Conservation (phyloP, 805 yeast species). For the Wickerhamiella musiphila region DNA sequence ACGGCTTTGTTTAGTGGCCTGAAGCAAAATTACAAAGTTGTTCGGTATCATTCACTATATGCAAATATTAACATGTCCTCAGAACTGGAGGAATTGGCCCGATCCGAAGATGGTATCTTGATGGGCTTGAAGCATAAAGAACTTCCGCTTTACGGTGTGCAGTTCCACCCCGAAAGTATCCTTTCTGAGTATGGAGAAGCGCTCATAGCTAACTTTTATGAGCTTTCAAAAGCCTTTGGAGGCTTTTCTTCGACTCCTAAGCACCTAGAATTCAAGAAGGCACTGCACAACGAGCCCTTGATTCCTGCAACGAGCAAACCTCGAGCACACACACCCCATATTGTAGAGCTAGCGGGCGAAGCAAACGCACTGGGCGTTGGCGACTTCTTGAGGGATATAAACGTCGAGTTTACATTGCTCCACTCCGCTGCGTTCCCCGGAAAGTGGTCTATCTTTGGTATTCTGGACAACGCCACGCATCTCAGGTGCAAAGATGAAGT, state of each 20-base stretch:
- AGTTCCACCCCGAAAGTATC: slow-evolving; percentile 93
- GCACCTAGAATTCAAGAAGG: slow-evolving; percentile 4
- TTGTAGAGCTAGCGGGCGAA: neutral
- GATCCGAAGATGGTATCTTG: slow-evolving; percentile 29
- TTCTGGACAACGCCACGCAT: slow-evolving; percentile 20
- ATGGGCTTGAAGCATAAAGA: slow-evolving; percentile 62
- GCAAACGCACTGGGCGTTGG: slow-evolving; percentile 6
- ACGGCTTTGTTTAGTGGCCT: slow-evolving; percentile 27
- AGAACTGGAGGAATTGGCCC: slow-evolving; percentile 12
- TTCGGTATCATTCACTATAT: slow-evolving; percentile 77
- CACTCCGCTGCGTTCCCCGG: slow-evolving; percentile 79
- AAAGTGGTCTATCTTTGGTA: slow-evolving; percentile 70
- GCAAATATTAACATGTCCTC: slow-evolving; percentile 20
- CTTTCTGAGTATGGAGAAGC: slow-evolving; percentile 54
- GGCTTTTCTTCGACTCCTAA: slow-evolving; percentile 13
- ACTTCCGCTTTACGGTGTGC: slow-evolving; percentile 78
- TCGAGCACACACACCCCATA: neutral
- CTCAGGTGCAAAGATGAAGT: slow-evolving; percentile 8
- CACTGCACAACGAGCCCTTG: slow-evolving; percentile 1
- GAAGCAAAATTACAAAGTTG: slow-evolving; percentile 39
- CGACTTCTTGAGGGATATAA: slow-evolving; percentile 4
- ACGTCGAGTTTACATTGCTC: slow-evolving; percentile 38
- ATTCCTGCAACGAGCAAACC: neutral
- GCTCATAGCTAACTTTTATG: slow-evolving; percentile 50
- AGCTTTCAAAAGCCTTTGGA: slow-evolving; percentile 26